Evolutionary conservation across 306 rosid species (phyloP), one percentile per base, ranked within the genome.

Genomic region (Dryas alaskensis): DNA sequence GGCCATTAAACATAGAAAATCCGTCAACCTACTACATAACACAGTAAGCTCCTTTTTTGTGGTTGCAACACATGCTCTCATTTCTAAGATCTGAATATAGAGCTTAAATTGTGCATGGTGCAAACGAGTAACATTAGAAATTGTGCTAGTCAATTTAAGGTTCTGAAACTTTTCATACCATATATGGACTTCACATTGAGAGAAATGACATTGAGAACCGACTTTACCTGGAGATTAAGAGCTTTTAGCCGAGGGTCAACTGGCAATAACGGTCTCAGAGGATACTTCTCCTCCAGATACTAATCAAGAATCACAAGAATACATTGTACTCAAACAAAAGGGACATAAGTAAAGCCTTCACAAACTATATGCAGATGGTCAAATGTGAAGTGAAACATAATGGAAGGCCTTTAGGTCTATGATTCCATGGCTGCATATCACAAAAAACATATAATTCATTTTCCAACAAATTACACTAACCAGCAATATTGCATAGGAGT

Each of bases 251-350:
- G 73, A 68, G 79, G 85, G 67, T 80, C 85, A 68, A 81, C 60
- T 7, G 85, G 89, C 76, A 86, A 71, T 46, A 86, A 65, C 25
- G 76, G 71, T 66, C 74, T 83, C 69, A 75, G 74, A 19, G 80
- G 80, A 73, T 86, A 81, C 64, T 81, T 80, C 66, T 86, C 86
- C 74, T 81, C 87, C 79, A 86, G 73, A 78, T 86, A 79, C 87
- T 86, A 55, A 39, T n/a, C 54, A 69, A 44, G 44, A 67, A 60
- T 53, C 67, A 60, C 3, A 73, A 74, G 48, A 31, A 63, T 7
- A 67, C 8, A 31, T 42, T 49, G 43, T 19, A 45, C 31, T 46
- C 52, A 64, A 44, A 13, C 22, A 67, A 44, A 49, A 37, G 70
- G 54, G 69, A 39, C 14, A 22, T 14, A 60, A 64, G 43, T 43